phyloP scores from a whole-genome alignment of 768 basidiomycete species.

The Mycena belliarum region DNA sequence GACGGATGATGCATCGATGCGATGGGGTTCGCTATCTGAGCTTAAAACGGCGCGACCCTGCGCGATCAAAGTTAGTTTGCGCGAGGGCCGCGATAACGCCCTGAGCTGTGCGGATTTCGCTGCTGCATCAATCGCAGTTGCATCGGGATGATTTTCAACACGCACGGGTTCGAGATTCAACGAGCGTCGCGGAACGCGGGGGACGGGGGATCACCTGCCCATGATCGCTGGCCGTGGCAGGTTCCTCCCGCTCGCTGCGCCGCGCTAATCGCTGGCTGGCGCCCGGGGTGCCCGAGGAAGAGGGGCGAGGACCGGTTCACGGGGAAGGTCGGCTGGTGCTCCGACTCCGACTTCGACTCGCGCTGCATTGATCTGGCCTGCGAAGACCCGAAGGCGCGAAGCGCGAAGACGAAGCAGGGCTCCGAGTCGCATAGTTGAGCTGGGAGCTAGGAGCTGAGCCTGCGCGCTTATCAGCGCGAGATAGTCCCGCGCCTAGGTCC shows the following conservation, averaged over 20 bases:
- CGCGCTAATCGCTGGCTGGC: slow-evolving; percentile 5
- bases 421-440: too few relatives aligned
- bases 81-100: background rate
- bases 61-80: background rate
- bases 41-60: slow-evolving; percentile 8
- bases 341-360: background rate
- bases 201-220: slow-evolving; percentile 9
- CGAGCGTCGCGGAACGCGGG: background rate
- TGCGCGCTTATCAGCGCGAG: too few relatives aligned
- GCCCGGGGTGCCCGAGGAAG: background rate
- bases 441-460: too few relatives aligned
- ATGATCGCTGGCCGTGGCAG: slow-evolving; percentile 4
- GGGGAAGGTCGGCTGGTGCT: background rate
- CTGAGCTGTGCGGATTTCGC: background rate
- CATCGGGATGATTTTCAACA: background rate
- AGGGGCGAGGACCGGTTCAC: background rate
- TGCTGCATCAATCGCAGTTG: background rate
- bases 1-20: background rate
- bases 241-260: background rate
- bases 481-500: too few relatives aligned
- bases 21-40: background rate
- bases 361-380: background rate
- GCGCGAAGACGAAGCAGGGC: background rate
- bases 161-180: background rate
- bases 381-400: background rate